phyloP scores from a whole-genome alignment of 2,329 filamentous ascomycete genomes.

The Colletotrichum truncatum region DNA sequence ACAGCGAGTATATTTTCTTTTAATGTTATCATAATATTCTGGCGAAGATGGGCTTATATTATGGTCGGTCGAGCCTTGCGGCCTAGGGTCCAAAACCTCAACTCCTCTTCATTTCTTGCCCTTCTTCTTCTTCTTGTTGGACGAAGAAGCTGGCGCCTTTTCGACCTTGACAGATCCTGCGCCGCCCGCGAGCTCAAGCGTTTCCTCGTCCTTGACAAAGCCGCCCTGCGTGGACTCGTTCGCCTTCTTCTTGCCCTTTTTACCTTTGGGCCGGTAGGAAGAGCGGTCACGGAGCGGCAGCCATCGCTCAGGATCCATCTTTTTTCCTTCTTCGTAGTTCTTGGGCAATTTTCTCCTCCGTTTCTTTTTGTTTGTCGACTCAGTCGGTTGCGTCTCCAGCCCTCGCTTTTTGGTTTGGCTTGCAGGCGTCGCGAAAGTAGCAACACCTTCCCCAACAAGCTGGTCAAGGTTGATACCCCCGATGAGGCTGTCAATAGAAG shows the following conservation, averaged over 20 bases:
- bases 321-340: constrained; percentile 79
- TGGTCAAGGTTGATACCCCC: constrained; percentile 66
- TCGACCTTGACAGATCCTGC: constrained; percentile 72
- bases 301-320: constrained; percentile 91
- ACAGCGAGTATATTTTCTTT: neutral
- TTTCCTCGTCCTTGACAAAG: constrained; percentile 77
- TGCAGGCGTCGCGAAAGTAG: constrained; percentile 51
- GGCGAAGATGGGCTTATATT: neutral
- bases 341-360: constrained; percentile 74
- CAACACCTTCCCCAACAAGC: constrained; percentile 75
- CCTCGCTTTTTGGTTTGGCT: constrained; percentile 58
- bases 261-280: constrained; percentile 88
- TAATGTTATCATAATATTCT: constrained; percentile 11
- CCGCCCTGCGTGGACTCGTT: constrained; percentile 87
- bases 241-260: constrained; percentile 88
- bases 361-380: constrained; percentile 50
- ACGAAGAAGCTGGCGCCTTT: constrained; percentile 55
- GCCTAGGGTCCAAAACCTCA: neutral
- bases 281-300: constrained; percentile 89
- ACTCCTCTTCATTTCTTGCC: constrained; percentile 56
- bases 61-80: neutral
- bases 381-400: constrained; percentile 35
- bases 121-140: constrained; percentile 62
- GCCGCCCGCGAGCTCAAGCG: constrained; percentile 69
- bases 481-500: constrained; percentile 70